phyloP scores from a whole-genome alignment of 768 basidiomycete species.

The Kockovaella imperatae region DNA sequence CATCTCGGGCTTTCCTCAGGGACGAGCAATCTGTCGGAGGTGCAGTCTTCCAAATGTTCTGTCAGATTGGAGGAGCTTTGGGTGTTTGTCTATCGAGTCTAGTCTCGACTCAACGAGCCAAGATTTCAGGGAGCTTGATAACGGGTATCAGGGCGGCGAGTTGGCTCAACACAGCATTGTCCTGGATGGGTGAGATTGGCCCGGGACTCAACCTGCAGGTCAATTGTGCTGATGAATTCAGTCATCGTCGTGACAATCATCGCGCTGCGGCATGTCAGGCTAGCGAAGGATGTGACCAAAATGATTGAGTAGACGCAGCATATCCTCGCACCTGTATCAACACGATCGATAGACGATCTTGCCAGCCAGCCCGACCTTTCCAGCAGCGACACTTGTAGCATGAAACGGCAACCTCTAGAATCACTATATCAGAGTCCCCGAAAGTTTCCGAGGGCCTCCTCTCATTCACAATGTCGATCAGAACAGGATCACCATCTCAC shows the following conservation, averaged over 20 bases:
- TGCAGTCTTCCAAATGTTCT: slow-evolving; percentile 18
- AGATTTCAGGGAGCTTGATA: slow-evolving; percentile 9
- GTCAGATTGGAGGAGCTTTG: slow-evolving; percentile 7
- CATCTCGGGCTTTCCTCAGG: background rate
- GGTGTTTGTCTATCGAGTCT: slow-evolving; percentile 16
- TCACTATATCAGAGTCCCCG: background rate
- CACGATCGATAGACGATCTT: background rate
- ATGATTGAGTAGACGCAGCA: background rate
- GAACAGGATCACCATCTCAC: background rate
- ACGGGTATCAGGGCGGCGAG: slow-evolving; percentile 10
- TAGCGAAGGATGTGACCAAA: slow-evolving; percentile 10
- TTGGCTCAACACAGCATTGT: slow-evolving; percentile 10
- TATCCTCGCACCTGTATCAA: background rate
- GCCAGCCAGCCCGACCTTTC: background rate
- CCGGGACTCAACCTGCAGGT: background rate
- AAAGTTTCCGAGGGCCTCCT: background rate
- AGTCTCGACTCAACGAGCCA: slow-evolving; percentile 6
- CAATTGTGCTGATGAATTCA: background rate
- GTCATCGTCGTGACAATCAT: background rate
- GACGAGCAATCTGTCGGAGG: slow-evolving; percentile 25
- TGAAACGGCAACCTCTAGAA: background rate
- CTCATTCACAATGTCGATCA: background rate
- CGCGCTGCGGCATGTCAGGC: background rate
- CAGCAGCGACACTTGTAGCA: background rate
- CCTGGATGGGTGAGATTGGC: slow-evolving; percentile 9